phyloP scores from a whole-genome alignment of 2,329 filamentous ascomycete species.

The Colletotrichum melonis region DNA sequence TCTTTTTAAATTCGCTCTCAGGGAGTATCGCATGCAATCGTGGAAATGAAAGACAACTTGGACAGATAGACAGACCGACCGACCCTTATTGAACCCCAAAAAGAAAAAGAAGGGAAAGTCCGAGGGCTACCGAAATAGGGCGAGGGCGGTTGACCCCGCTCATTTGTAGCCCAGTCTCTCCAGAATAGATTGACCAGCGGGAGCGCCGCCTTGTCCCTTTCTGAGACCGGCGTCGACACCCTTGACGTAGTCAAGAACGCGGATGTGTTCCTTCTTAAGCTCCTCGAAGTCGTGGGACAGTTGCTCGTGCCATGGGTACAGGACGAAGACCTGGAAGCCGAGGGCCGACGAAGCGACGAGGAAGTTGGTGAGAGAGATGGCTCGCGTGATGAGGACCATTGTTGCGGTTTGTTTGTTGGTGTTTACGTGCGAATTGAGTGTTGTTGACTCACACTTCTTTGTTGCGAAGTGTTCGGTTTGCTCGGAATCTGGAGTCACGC shows the following conservation, averaged over 20 bases:
- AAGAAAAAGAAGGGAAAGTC: neutral
- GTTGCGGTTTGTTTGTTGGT: neutral
- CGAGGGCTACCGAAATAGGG: neutral
- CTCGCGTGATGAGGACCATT: slow-evolving; percentile 52
- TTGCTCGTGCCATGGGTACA: slow-evolving; percentile 78
- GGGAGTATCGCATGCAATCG: slow-evolving; percentile 28
- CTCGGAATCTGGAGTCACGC: neutral
- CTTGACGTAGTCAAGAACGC: slow-evolving; percentile 51
- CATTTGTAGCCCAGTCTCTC: slow-evolving; percentile 38
- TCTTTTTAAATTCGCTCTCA: slow-evolving; percentile 17
- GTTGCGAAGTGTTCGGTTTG: neutral
- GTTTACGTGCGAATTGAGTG: neutral
- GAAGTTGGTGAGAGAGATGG: slow-evolving; percentile 73
- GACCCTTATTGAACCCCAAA: neutral
- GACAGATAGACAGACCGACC: slow-evolving; percentile 5
- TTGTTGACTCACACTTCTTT: neutral
- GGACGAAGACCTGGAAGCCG: slow-evolving; percentile 74
- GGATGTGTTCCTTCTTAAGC: slow-evolving; percentile 67
- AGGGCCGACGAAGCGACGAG: slow-evolving; percentile 73
- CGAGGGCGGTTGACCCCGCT: neutral
- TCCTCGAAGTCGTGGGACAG: slow-evolving; percentile 71
- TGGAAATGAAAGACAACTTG: neutral
- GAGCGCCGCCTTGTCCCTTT: slow-evolving; percentile 29
- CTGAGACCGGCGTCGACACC: slow-evolving; percentile 35
- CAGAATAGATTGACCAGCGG: slow-evolving; percentile 32